Base-by-base conservation (phyloP, 768 basidiomycete species). In the Boletus speciosus region DNA sequence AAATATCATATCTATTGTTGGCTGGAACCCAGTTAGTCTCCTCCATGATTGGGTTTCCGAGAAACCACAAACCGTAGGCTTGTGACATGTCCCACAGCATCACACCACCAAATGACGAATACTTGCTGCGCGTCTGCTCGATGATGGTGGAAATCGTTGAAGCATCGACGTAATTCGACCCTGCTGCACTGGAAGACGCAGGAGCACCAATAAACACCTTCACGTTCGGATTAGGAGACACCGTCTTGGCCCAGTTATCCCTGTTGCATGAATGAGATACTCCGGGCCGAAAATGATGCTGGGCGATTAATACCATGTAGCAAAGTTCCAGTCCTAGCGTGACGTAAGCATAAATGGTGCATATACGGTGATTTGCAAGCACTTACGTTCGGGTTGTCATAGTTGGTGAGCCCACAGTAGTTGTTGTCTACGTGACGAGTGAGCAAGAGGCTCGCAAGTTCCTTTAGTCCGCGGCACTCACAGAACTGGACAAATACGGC, bases 1-100 rank as follows among this genome's bases (percentile, higher is more conserved):
- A 78, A n/a, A 75, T 54, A 61, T 86, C 84, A 60, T 78, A 87
- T 16, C 81, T 77, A 42, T 70, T 71, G 61, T 88, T 87, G 21
- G 73, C 85, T 76, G 50, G 7, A 10, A 5, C 10, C n/a, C 16
- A 10, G 19, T 61, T 3, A 54, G 38, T 37, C 25, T 4, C 7
- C 25, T 49, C 31, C 37, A 38, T 21, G 23, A 16, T 25, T 27
- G 3, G 27, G 6, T 12, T 27, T 10, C 6, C 6, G 11, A 42
- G 15, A 50, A 44, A 35, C 6, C 3, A 58, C 63, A 27, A 15
- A 79, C 78, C 68, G 40, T 74, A 66, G 9, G 79, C 78, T 62
- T 79, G 75, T 2, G 75, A 79, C 36, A 74, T 73, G 54, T 78
- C 78, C 75, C 76, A 78, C 45, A 69, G 14, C 67, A 71, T 61